These are phyloP conservation scores for Syzygium syzygioides DNA, from an alignment of 441 rosid species.

Conservation along the genomic window DNA sequence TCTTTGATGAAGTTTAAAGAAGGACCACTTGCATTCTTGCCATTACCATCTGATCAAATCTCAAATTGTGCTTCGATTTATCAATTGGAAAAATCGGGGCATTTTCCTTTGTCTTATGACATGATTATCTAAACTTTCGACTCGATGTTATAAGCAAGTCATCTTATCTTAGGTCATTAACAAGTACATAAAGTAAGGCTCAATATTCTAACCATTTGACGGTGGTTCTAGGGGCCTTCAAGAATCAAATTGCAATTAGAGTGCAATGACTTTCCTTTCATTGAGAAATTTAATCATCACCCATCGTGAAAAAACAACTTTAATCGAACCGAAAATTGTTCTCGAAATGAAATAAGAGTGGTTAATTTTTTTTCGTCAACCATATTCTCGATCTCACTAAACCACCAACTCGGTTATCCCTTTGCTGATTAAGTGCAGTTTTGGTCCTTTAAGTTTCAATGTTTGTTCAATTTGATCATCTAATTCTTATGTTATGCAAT, in stretches of 20 bases:
- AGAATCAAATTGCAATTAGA: neutral
- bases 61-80: neutral
- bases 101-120: neutral
- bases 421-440: neutral
- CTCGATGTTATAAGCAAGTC: neutral
- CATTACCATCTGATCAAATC: neutral
- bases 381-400: neutral
- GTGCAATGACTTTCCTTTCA: neutral
- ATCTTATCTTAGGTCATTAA: neutral
- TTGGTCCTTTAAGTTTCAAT: neutral
- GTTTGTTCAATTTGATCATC: neutral
- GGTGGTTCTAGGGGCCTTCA: neutral
- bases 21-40: neutral
- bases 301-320: neutral
- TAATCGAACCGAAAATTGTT: neutral
- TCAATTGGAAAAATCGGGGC: neutral
- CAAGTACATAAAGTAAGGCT: too few species aligned
- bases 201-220: neutral
- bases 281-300: neutral
- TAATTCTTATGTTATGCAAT: neutral
- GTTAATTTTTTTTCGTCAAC: too few species aligned
- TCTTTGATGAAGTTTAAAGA: neutral
- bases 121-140: neutral
- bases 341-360: neutral
- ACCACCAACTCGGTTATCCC: neutral